Conservation (phyloP, 306 rosid genomes). For the Trichosanthes cucumerina region DNA sequence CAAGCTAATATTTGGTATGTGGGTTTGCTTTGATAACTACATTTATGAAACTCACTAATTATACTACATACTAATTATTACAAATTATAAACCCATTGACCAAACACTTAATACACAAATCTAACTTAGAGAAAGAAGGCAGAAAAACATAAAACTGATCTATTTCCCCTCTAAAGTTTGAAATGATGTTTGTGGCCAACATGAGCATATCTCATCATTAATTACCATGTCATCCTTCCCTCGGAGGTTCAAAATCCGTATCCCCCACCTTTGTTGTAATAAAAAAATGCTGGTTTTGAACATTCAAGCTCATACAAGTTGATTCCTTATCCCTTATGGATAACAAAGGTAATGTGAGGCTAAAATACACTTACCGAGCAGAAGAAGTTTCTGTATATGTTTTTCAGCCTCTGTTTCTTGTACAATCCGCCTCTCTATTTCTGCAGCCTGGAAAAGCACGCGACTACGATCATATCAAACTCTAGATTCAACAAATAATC, state of each 20-base stretch:
- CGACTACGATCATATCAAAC: slow-evolving; percentile 14
- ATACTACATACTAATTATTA: background rate
- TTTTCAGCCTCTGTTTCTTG: slow-evolving; percentile 88
- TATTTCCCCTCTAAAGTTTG: background rate
- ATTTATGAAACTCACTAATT: background rate
- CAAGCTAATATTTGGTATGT: background rate
- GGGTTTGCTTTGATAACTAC: background rate
- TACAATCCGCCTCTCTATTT: slow-evolving; percentile 87
- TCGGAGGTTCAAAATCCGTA: no score
- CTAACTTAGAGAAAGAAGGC: background rate
- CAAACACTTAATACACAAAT: background rate
- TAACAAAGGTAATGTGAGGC: background rate
- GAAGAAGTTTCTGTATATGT: slow-evolving; percentile 79
- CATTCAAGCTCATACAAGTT: background rate
- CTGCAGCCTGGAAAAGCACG: slow-evolving; percentile 63
- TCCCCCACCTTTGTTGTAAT: no score
- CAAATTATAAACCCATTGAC: background rate
- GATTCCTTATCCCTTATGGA: background rate
- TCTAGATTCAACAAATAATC: background rate
- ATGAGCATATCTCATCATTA: no score
- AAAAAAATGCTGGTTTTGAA: background rate
- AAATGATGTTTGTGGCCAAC: background rate
- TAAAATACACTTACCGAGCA: slow-evolving; percentile 53
- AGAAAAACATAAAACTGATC: background rate
- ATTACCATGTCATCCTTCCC: no score